These are phyloP conservation scores for Ustilago hordei DNA, from an alignment of 1,284 basidiomycete species.

Conservation along the genomic window DNA sequence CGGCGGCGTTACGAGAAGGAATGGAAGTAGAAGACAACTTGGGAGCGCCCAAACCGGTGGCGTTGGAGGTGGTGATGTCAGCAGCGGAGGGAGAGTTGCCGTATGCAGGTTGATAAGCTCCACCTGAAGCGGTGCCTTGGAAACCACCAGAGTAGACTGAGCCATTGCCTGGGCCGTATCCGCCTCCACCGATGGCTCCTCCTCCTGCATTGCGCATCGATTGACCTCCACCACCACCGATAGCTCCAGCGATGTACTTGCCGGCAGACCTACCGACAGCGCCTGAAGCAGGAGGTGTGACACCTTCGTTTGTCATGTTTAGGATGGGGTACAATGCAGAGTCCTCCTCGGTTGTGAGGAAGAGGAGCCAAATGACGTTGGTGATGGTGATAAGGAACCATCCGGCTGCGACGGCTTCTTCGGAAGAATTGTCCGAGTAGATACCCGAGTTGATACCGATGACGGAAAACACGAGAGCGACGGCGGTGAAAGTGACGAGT, in stretches of 20 bases:
- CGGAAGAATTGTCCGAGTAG: slow-evolving; percentile 40
- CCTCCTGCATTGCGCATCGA: slow-evolving; percentile 45
- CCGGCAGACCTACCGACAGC: slow-evolving; percentile 5
- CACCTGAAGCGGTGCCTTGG: slow-evolving; percentile 23
- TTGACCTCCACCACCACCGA: slow-evolving; percentile 14
- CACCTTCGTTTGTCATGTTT: slow-evolving; percentile 87
- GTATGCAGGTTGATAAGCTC: slow-evolving; percentile 62
- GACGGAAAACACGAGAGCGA: slow-evolving; percentile 88
- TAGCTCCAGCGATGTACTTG: slow-evolving; percentile 21
- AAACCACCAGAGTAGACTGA: slow-evolving; percentile 44
- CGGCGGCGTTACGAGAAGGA: slow-evolving; percentile 29
- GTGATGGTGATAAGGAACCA: slow-evolving; percentile 92
- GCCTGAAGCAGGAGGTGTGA: slow-evolving; percentile 75
- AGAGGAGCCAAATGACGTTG: slow-evolving; percentile 89
- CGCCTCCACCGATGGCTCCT: slow-evolving; percentile 23
- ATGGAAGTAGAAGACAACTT: slow-evolving; percentile 41
- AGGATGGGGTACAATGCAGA: slow-evolving; percentile 84
- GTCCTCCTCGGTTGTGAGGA: slow-evolving; percentile 95
- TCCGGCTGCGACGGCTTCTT: slow-evolving; percentile 83
- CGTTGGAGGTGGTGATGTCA: slow-evolving; percentile 57
- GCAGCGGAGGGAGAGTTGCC: slow-evolving; percentile 62
- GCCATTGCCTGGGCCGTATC: slow-evolving; percentile 47
- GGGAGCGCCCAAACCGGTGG: slow-evolving; percentile 38
- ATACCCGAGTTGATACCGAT: slow-evolving; percentile 76
- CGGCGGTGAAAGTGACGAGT: slow-evolving; percentile 85